Evolutionary conservation across 108 stramenopile species (phyloP), one percentile per base, ranked within the genome.

Genomic region (Conticribra guillardii): DNA sequence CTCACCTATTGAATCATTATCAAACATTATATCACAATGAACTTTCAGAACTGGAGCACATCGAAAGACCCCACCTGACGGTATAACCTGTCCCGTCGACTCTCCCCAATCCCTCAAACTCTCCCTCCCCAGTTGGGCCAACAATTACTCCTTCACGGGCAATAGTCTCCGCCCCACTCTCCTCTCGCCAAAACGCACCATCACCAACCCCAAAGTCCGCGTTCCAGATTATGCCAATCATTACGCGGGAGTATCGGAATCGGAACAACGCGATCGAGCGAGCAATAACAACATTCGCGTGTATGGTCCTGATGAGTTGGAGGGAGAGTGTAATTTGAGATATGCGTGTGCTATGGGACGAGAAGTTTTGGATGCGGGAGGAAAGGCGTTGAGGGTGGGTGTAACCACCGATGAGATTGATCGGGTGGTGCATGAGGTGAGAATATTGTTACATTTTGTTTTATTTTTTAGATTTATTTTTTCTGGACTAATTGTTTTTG

Each of bases 401-500:
- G 95, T 98, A 21, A 99, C 98, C 17, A 97, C 97, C 11, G 99
- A 99, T 78, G 98, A 98, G 65, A 96, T 99, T 69, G 99, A 99
- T 76, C 83, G 91, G 18, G 85, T 96, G 32, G 88, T 91, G 26
- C 50, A 21, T 22, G 21, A 21, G 21, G 19, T 51, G 5, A n/a
- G n/a, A n/a, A n/a, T n/a, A n/a, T 18, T n/a, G 16, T 22, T 51
- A 4, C 50, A n/a, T 18, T 22, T 51, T 9, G n/a, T n/a, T 11
- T 51, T 22, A n/a, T 51, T 51, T 4, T 51, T 18, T 18, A n/a
- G 80, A 51, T 51, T 51, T 51, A 44, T 22, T 34, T 55, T 9
- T 41, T 41, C 37, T 41, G 8, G 11, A 41, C 5, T 41, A 41
- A 9, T 41, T 9, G 8, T 41, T 41, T 41, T 11, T 5, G 5